Evolutionary conservation across 2,329 filamentous ascomycete species (phyloP), one percentile per base, ranked within the genome.

Genomic region (Fusarium cyanostomum): DNA sequence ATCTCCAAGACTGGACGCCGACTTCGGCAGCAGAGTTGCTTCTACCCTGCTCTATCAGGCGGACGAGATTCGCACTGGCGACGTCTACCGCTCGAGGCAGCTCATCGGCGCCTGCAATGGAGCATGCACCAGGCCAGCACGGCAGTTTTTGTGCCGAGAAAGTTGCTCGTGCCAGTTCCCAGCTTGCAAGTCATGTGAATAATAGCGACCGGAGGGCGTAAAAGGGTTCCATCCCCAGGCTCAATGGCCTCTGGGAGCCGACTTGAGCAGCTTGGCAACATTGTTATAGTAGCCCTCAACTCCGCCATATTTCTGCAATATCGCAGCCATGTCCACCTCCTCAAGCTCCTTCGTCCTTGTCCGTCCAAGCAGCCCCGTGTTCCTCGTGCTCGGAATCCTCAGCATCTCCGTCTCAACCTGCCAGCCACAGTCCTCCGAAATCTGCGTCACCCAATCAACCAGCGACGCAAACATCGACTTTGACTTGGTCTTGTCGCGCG

Each of bases 381-480:
- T 98, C 61, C 95, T 83, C 34, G 94, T 97, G 74, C 92, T 96
- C 1, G 95, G 95, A 62, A 99, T 98, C 41, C 94, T 84, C 69
- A 99, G 77, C 81, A 95, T 88, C 70, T 97, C 94, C 62, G 85
- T 91, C 76, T 98, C 92, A 1, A 92, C 84, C 6, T 82, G 78
- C 82, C 89, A 97, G 2, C 91, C 91, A 62, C 92, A 86, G 55
- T 91, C 88, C 28, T 81, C 79, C 0, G 91, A 89, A 37, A 99
- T 83, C 26, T 81, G 79, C 16, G 86, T 81, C 0, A 93, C 87
- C 84, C 94, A 97, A 44, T 86, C 86, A 16, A 94, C 92, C 13
- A 99, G 84, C 2, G 90, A 91, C 0, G 92, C 89, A 75, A 96
- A 97, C 24, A 91, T 89, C 5, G 92, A 96, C 10, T 82, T 82